Evolutionary conservation across 2,329 filamentous ascomycete genomes (phyloP).

Genomic region (Davidsoniella virescens): DNA sequence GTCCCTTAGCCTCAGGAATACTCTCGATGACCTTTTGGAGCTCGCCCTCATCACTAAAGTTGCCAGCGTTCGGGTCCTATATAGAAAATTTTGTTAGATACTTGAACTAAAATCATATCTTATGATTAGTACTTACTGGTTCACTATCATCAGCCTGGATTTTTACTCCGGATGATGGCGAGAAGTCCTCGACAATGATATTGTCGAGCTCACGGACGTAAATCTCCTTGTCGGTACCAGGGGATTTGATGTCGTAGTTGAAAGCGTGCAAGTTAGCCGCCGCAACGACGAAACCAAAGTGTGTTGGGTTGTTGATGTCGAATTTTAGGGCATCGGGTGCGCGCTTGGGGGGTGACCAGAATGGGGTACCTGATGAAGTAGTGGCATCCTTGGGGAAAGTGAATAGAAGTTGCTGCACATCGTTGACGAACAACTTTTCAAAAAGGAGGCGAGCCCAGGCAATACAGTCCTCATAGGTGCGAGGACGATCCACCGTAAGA

Average conservation of each 20-base stretch:
- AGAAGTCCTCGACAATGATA: constrained; percentile 92
- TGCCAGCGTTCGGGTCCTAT: constrained; percentile 63
- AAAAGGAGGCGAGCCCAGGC: constrained; percentile 89
- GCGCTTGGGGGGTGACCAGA: constrained; percentile 98
- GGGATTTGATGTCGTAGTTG: constrained; percentile 94
- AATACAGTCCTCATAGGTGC: constrained; percentile 90
- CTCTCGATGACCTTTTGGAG: constrained; percentile 54
- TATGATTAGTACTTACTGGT: constrained; percentile 36
- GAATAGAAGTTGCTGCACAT: constrained; percentile 84
- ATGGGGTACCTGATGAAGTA: constrained; percentile 74
- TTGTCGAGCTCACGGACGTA: constrained; percentile 72
- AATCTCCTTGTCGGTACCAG: constrained; percentile 50
- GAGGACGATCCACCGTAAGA: constrained; percentile 77
- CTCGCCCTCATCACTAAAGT: constrained; percentile 59
- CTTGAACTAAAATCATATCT: not conserved
- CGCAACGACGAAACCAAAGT: constrained; percentile 75
- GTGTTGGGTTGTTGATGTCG: constrained; percentile 65
- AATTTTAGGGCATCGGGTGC: constrained; percentile 87
- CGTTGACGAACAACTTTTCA: constrained; percentile 93
- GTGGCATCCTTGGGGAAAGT: constrained; percentile 93
- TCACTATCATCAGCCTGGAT: constrained; percentile 95
- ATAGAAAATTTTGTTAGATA: not conserved
- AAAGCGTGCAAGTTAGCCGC: constrained; percentile 89
- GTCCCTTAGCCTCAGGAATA: constrained; percentile 61
- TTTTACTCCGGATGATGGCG: constrained; percentile 77